These are phyloP conservation scores for Boletales sp. DNA, from an alignment of 768 basidiomycete genomes.

Conservation along the genomic window DNA sequence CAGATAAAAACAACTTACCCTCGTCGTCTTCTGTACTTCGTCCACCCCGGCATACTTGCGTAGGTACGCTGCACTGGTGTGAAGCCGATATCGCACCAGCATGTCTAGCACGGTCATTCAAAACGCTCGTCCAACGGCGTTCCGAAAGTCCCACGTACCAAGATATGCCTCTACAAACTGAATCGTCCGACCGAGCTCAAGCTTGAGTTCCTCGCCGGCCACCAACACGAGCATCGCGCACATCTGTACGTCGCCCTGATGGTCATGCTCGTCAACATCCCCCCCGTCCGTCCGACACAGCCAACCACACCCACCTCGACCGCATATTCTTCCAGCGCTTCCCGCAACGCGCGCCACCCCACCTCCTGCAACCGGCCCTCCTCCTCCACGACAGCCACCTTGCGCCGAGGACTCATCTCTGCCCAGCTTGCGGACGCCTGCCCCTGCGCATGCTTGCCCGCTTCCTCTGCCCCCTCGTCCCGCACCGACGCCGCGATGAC, in stretches of 20 bases:
- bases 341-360: slow-evolving; percentile 53
- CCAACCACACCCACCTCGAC: slow-evolving; percentile 45
- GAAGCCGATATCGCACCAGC: slow-evolving; percentile 56
- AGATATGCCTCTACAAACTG: slow-evolving; percentile 71
- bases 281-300: background rate
- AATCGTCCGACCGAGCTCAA: slow-evolving; percentile 41
- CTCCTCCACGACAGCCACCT: slow-evolving; percentile 37
- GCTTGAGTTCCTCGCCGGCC: slow-evolving; percentile 52
- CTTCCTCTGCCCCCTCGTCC: slow-evolving; percentile 27
- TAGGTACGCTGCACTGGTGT: slow-evolving; percentile 69
- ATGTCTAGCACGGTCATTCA: slow-evolving; percentile 43
- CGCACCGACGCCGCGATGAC: slow-evolving; percentile 56
- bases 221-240: slow-evolving; percentile 69
- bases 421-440: slow-evolving; percentile 22
- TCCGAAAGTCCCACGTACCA: slow-evolving; percentile 41
- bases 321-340: slow-evolving; percentile 57
- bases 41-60: slow-evolving; percentile 58
- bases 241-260: slow-evolving; percentile 76
- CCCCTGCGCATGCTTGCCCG: slow-evolving; percentile 26
- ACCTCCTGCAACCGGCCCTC: slow-evolving; percentile 51
- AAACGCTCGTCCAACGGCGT: background rate
- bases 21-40: slow-evolving; percentile 48
- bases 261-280: slow-evolving; percentile 1
- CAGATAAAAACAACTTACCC: slow-evolving; percentile 37
- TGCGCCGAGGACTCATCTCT: slow-evolving; percentile 22